Evolutionary conservation across 2,329 filamentous ascomycete genomes (phyloP).

Genomic region (Pyrenophora graminea): DNA sequence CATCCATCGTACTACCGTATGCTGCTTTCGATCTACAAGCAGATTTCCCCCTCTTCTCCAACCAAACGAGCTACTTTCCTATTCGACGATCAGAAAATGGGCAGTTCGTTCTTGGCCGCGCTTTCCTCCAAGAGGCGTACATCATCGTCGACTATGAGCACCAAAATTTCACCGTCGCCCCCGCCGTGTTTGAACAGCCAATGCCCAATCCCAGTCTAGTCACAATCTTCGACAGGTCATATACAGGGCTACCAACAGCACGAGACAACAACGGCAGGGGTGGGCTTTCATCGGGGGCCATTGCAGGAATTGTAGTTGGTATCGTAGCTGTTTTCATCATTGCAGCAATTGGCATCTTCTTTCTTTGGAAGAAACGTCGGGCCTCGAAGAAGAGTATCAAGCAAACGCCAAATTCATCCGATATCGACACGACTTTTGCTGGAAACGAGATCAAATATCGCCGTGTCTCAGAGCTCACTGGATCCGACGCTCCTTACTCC

Average conservation of each 20-base stretch:
- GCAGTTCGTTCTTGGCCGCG: constrained; percentile 36
- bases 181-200: constrained; percentile 27
- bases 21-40: constrained; percentile 31
- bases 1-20: constrained; percentile 36
- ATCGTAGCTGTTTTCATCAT: constrained; percentile 34
- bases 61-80: constrained; percentile 36
- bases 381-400: constrained; percentile 8
- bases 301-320: constrained; percentile 43
- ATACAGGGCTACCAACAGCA: constrained; percentile 6
- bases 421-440: constrained; percentile 16
- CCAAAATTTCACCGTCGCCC: constrained; percentile 40
- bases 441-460: constrained; percentile 35
- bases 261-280: constrained; percentile 2
- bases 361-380: constrained; percentile 34
- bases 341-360: constrained; percentile 30
- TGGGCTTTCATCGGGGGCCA: constrained; percentile 33
- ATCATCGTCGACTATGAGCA: constrained; percentile 45
- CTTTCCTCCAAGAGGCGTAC: constrained; percentile 47
- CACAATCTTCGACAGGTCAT: constrained; percentile 31
- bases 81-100: constrained; percentile 35
- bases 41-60: constrained; percentile 11
- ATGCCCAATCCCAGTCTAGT: constrained; percentile 26
- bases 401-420: constrained; percentile 21
- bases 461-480: constrained; percentile 41
- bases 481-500: constrained; percentile 34